These are phyloP conservation scores for Aspergillus japonicus DNA, from an alignment of 2,329 filamentous ascomycete genomes.

Conservation along the genomic window DNA sequence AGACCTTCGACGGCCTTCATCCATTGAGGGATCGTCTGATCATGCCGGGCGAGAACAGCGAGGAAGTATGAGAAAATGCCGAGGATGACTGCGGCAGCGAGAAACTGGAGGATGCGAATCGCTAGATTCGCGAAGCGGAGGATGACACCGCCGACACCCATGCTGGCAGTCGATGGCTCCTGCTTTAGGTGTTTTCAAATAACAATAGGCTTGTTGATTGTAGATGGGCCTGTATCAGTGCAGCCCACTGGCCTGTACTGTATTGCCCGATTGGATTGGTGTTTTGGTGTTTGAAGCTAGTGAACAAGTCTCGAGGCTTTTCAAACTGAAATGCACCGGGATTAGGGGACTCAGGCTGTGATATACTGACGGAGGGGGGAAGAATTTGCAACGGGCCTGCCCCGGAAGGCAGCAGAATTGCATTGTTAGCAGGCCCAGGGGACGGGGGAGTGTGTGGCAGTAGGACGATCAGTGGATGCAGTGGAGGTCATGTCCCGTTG, in stretches of 20 bases:
- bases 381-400: slow-evolving; percentile 10
- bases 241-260: neutral
- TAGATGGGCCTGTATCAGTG: neutral
- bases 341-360: neutral
- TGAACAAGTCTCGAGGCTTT: neutral
- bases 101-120: slow-evolving; percentile 72
- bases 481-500: slow-evolving; percentile 9
- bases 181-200: neutral
- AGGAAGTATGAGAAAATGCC: slow-evolving; percentile 85
- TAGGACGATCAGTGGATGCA: slow-evolving; percentile 21
- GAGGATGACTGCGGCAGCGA: slow-evolving; percentile 70
- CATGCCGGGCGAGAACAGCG: slow-evolving; percentile 65
- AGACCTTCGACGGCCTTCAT: slow-evolving; percentile 76
- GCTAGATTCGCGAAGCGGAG: slow-evolving; percentile 70
- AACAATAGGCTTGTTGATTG: neutral
- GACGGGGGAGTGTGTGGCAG: slow-evolving; percentile 10
- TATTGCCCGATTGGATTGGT: no score
- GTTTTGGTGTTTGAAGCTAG: no score
- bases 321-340: neutral
- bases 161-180: slow-evolving; percentile 36
- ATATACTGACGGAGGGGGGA: slow-evolving; percentile 9
- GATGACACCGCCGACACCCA: slow-evolving; percentile 60
- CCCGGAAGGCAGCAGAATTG: slow-evolving; percentile 24
- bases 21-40: slow-evolving; percentile 62
- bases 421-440: slow-evolving; percentile 16